Base-by-base conservation (phyloP, 306 rosid species). In the Cotoneaster glaucophyllus region DNA sequence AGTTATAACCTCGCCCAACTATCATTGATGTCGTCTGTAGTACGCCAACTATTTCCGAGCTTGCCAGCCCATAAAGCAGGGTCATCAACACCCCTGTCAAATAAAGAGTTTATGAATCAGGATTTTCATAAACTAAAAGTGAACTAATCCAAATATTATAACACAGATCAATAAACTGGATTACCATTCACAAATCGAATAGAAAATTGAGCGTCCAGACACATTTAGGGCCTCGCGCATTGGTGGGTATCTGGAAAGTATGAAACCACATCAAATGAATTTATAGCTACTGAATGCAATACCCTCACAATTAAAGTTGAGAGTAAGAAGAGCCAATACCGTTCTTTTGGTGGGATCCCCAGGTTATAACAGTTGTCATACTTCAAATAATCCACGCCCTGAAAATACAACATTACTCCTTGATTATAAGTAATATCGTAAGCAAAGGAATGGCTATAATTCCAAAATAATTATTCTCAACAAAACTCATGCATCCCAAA, bases 31-130 rank as follows among this genome's bases (percentile, higher is more conserved):
- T 95, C 99, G 2, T 81, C 91, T 11, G 99, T 92, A 75, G 99
- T 92, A 76, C 99, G 97, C 99, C 99, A 95, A 83, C 99, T 95
- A 77, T 95, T 92, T 79, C 99, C 99, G 70, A 95, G 76, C 74
- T 74, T 88, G 77, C 88, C 87, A 17, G 99, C 99, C 99, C 99
- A 95, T 76, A 95, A 81, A 64, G 99, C 97, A 37, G 99, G 99
- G 75, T 95, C 86, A 14, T 92, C 96, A 73, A 83, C 86, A 22
- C 99, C 99, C 99, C 99, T 95, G 78, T 56, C 56, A 69, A 82
- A 69, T 53, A 52, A 69, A 77, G 65, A 80, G 7, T 53, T 44
- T 50, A 37, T 59, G 59, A 2, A 64, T 67, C 39, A 79, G 72
- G 71, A 45, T n/a, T 57, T 39, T 48, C 24, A 39, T 76, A 77